phyloP scores from a whole-genome alignment of 2,329 filamentous ascomycete genomes.

The Sclerotinia trifoliorum region DNA sequence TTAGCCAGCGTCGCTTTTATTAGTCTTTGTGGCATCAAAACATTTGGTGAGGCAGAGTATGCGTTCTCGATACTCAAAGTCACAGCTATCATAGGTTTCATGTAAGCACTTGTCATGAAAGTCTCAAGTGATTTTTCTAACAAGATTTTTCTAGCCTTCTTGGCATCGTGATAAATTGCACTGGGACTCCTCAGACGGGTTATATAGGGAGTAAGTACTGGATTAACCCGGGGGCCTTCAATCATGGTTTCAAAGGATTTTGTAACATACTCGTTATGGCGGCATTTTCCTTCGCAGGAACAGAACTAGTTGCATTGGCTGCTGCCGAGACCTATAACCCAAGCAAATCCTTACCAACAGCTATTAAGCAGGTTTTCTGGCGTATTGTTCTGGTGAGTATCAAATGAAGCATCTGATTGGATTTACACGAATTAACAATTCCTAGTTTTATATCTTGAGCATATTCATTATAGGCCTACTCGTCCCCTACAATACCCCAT shows the following conservation, averaged over 20 bases:
- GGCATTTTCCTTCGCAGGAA: slow-evolving; percentile 75
- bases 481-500: slow-evolving; percentile 67
- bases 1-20: slow-evolving; percentile 72
- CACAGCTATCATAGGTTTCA: slow-evolving; percentile 82
- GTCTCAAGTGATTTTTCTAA: neutral
- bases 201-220: slow-evolving; percentile 84
- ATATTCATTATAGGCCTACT: slow-evolving; percentile 79
- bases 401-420: slow-evolving; percentile 49
- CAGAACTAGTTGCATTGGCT: slow-evolving; percentile 72
- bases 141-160: slow-evolving; percentile 60
- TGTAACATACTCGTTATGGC: slow-evolving; percentile 75
- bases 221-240: slow-evolving; percentile 74
- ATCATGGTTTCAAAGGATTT: slow-evolving; percentile 78
- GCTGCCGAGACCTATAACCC: slow-evolving; percentile 79
- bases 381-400: slow-evolving; percentile 70
- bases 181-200: slow-evolving; percentile 68
- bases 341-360: slow-evolving; percentile 76
- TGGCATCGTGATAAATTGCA: slow-evolving; percentile 81
- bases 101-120: slow-evolving; percentile 52
- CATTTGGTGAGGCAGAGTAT: slow-evolving; percentile 89
- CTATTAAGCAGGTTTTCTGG: slow-evolving; percentile 97
- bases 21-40: slow-evolving; percentile 84
- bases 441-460: slow-evolving; percentile 76
- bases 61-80: slow-evolving; percentile 86
- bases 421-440: slow-evolving; percentile 43